phyloP scores from a whole-genome alignment of 2,329 filamentous ascomycete genomes.

The Arthrobotrys sinensis region DNA sequence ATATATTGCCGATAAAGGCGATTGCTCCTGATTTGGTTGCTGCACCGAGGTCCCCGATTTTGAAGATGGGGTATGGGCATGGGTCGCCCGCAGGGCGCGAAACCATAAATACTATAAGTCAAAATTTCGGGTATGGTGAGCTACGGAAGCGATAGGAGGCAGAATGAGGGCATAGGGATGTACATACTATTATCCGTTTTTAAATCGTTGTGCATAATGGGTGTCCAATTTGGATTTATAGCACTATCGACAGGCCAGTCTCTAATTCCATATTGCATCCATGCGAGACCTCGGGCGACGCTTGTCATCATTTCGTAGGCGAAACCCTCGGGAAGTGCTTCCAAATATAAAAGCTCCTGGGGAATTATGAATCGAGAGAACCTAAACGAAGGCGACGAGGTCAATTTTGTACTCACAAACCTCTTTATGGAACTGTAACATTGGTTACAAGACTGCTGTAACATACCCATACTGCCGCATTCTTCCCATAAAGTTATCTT shows the following conservation, averaged over 20 bases:
- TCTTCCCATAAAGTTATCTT: not conserved
- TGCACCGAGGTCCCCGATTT: slow-evolving; percentile 41
- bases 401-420: no score
- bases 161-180: no score
- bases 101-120: slow-evolving; percentile 22
- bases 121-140: not conserved
- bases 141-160: not conserved
- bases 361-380: not conserved
- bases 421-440: no score
- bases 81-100: slow-evolving; percentile 16
- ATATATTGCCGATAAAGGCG: not conserved
- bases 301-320: slow-evolving; percentile 39
- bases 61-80: slow-evolving; percentile 39
- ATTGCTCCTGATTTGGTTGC: not conserved
- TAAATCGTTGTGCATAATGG: slow-evolving; percentile 49
- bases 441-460: not conserved
- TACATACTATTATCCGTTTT: slow-evolving; percentile 48
- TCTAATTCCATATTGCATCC: slow-evolving; percentile 37
- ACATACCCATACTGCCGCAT: not conserved
- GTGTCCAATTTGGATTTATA: slow-evolving; percentile 6
- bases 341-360: not conserved
- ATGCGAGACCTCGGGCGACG: slow-evolving; percentile 36
- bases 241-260: slow-evolving; percentile 39
- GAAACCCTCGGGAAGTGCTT: slow-evolving; percentile 25
- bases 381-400: not conserved